Conservation (phyloP, 768 basidiomycete genomes). For the Termitomyces sp. region DNA sequence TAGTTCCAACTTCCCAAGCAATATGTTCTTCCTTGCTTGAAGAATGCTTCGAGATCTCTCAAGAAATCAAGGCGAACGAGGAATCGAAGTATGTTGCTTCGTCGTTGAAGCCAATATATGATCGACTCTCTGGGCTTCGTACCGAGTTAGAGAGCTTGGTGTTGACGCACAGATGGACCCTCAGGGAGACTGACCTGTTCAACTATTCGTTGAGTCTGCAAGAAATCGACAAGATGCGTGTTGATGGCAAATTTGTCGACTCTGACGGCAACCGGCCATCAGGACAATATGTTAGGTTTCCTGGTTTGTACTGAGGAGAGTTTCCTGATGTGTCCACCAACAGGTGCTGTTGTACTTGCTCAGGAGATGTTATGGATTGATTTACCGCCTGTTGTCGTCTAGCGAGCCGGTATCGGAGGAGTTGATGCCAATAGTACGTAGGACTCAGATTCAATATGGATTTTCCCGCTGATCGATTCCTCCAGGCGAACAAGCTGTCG, state of each 20-base stretch:
- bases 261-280: slow-evolving; percentile 85
- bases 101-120: slow-evolving; percentile 87
- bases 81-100: slow-evolving; percentile 84
- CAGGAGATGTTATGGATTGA: slow-evolving; percentile 92
- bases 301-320: neutral
- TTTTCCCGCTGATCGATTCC: neutral
- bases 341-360: slow-evolving; percentile 92
- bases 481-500: slow-evolving; percentile 89
- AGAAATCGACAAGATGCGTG: slow-evolving; percentile 95
- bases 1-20: slow-evolving; percentile 88
- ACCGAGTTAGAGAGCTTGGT: slow-evolving; percentile 87
- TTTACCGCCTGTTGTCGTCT: slow-evolving; percentile 88
- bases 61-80: slow-evolving; percentile 92
- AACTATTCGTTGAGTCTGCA: slow-evolving; percentile 91
- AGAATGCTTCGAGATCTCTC: slow-evolving; percentile 92
- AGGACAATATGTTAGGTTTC: slow-evolving; percentile 88
- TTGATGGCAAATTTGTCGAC: slow-evolving; percentile 97
- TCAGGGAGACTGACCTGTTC: slow-evolving; percentile 90
- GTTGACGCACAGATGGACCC: slow-evolving; percentile 94
- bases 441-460: neutral
- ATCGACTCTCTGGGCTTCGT: slow-evolving; percentile 81
- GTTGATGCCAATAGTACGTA: slow-evolving; percentile 83
- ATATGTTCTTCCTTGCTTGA: slow-evolving; percentile 89
- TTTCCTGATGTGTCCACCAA: neutral
- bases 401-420: slow-evolving; percentile 98